Conservation (phyloP, 2,329 filamentous ascomycete species). For the Myriangium duriaei region DNA sequence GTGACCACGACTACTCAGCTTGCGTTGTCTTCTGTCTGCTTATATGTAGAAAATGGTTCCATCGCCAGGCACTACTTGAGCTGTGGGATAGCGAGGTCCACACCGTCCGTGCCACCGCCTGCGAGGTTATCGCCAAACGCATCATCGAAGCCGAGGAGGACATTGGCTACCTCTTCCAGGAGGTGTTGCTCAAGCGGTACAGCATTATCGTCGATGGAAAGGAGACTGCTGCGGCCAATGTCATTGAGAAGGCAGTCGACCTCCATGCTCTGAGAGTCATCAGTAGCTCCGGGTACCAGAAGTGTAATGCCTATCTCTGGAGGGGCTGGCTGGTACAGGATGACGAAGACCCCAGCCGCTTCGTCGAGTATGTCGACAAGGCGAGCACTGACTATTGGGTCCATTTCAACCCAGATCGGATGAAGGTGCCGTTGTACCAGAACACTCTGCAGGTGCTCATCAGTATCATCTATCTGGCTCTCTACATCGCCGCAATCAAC, state of each 20-base stretch:
- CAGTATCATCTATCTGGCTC: constrained; percentile 65
- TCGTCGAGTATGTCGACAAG: constrained; percentile 76
- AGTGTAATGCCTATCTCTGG: constrained; percentile 89
- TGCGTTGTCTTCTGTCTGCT: constrained; percentile 80
- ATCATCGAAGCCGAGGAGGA: constrained; percentile 78
- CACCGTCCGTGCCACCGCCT: constrained; percentile 63
- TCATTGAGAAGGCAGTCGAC: constrained; percentile 86
- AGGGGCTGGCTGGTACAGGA: constrained; percentile 94
- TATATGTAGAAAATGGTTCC: constrained; percentile 64
- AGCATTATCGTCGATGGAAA: constrained; percentile 62
- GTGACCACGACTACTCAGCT: constrained; percentile 46
- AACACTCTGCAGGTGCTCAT: constrained; percentile 79
- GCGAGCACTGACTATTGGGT: constrained; percentile 63
- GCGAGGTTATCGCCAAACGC: constrained; percentile 82
- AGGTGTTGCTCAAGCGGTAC: constrained; percentile 77
- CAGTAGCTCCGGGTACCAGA: constrained; percentile 86
- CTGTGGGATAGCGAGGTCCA: constrained; percentile 89
- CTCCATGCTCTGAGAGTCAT: constrained; percentile 82
- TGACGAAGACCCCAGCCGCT: constrained; percentile 76
- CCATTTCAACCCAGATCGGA: constrained; percentile 87
- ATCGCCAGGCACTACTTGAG: constrained; percentile 63
- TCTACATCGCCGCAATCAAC: constrained; percentile 89
- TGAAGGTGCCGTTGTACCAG: constrained; percentile 86
- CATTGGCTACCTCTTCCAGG: constrained; percentile 62
- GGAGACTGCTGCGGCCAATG: constrained; percentile 66